Base-by-base conservation (phyloP, 164 flowering plant species). In the Sextonia rubra region DNA sequence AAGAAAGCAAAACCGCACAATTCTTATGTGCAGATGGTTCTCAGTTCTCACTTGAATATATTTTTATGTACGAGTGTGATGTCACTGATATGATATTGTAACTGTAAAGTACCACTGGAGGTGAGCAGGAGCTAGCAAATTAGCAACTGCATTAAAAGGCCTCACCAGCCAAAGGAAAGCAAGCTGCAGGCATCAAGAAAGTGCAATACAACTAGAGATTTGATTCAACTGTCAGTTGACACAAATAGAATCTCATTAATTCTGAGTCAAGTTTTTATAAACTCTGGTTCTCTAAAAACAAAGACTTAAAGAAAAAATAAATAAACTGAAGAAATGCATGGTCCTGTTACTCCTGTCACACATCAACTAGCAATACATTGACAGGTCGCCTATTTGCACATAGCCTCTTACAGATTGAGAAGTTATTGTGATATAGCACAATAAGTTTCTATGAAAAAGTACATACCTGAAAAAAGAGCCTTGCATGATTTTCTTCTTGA, bases 401-500 rank as follows among this genome's bases (percentile, higher is more conserved):
- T 44, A 69, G 37, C 63, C 62, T 30, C 52, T 56, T 18, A 26
- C 22, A 32, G 24, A 64, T 52, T 22, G 4, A 30, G 56, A 24
- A 3, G 23, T 25, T 26, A 75, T 3, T 48, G 17, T 37, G 14
- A 52, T 3, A 60, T 56, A 27, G 18, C 23, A 60, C 2, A 60
- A 24, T 44, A 27, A 37, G 14, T 22, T 69, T 56, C 67, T 37
- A 25, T 64, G 48, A 49, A 67, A 24, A 30, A 55, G 27, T 37
- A 71, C 23, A 14, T 80, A 88, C 98, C 97, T 89, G 85, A 75
- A 85, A 89, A 77, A 88, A 87, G 27, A 84, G n/a, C 66, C 56
- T 75, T 64, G 69, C 74, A 78, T 90, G 92, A 47, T 89, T 90
- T 69, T 88, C 90, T 68, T 89, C 98, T 79, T 84, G 90, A 73